Conservation (phyloP, 495 filamentous ascomycete genomes). For the Hamigera avellanea region DNA sequence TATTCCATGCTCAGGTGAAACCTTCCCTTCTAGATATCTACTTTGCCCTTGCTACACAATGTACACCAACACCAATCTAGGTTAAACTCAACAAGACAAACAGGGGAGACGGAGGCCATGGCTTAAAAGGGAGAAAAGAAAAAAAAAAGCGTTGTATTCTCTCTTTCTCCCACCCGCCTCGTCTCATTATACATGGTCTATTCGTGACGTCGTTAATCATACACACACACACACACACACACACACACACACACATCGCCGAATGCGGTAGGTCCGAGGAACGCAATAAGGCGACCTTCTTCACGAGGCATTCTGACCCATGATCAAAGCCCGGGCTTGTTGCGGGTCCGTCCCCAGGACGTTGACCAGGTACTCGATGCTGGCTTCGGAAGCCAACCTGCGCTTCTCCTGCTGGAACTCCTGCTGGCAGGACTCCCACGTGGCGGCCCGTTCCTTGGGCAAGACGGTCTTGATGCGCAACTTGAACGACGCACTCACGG, state of each 20-base stretch:
- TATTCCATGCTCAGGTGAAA: neutral
- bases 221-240: too few relatives aligned
- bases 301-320: conserved; percentile 9
- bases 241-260: too few relatives aligned
- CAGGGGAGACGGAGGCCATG: neutral
- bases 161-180: too few relatives aligned
- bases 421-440: conserved; percentile 60
- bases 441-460: conserved; percentile 46
- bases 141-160: too few relatives aligned
- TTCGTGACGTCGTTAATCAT: too few relatives aligned
- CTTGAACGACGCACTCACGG: conserved; percentile 75
- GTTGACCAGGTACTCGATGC: conserved; percentile 42
- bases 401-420: conserved; percentile 59
- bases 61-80: too few relatives aligned
- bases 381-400: conserved; percentile 49
- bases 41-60: neutral
- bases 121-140: neutral
- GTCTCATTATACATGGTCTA: too few relatives aligned
- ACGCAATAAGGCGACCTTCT: too few relatives aligned
- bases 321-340: conserved; percentile 31
- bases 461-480: conserved; percentile 72
- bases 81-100: neutral
- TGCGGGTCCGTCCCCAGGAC: conserved; percentile 36
- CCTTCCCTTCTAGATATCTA: neutral
- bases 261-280: too few relatives aligned